Base-by-base conservation (phyloP, 805 yeast genomes). In the Saccharomycopsis babjevae region DNA sequence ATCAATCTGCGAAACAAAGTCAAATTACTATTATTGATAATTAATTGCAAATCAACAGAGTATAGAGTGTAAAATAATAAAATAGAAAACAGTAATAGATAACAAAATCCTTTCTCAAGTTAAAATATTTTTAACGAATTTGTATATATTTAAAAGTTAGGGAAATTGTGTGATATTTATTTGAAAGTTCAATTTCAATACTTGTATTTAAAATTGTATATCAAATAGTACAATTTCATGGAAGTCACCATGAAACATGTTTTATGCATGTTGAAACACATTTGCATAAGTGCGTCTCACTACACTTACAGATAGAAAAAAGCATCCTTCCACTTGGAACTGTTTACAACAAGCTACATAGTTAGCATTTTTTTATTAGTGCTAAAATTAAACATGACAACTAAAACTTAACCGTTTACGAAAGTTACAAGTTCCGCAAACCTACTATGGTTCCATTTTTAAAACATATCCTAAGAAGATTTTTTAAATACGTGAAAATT, bases 261-360 rank as follows among this genome's bases (percentile, higher is more conserved):
- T 46, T 46, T 46, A 46, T 46, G 52, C 52, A 46, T 46, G 52
- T 46, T 46, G 52, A 46, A 46, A 46, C 52, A 46, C 28, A 13
- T 13, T 46, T 22, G 32, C 52, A 46, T 46, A 46, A 25, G 32
- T 20, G 13, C 32, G 10, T 25, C n/a, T 46, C 52, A 11, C 13
- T 25, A 1, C 28, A 11, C 22, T 15, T 22, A 22, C 52, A 46
- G n/a, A 8, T 22, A 46, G 13, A 18, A 20, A n/a, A 46, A 46
- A 46, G 52, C 52, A 46, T 46, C 52, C 52, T 46, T 8, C 28
- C 22, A 22, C 32, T 18, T 46, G 52, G 52, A 46, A 46, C 52
- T 3, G 52, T 46, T 46, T 46, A 10, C 32, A 46, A 18, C 22
- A 46, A 15, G 22, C 32, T 5, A 5, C 16, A 46, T 28, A 3